Conservation (phyloP, 768 basidiomycete species). For the Sistotremastrum niveocremeum region DNA sequence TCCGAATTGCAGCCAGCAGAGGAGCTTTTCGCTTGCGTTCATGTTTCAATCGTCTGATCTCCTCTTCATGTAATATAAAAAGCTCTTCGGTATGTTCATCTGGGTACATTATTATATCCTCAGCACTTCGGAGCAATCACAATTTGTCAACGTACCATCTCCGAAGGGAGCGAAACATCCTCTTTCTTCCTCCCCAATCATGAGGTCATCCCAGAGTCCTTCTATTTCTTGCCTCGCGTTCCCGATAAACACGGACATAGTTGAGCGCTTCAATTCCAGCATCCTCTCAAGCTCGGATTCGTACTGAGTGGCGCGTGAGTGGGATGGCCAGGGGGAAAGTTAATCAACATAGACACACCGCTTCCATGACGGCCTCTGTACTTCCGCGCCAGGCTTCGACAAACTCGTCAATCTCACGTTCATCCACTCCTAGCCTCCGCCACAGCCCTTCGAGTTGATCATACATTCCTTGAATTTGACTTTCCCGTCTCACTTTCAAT, state of each 20-base stretch:
- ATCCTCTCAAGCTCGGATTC: constrained; percentile 84
- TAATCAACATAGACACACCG: constrained; percentile 20
- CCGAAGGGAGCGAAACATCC: constrained; percentile 69
- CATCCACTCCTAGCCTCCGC: constrained; percentile 70
- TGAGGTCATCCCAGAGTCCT: constrained; percentile 72
- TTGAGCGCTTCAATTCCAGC: constrained; percentile 75
- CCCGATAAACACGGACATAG: constrained; percentile 73
- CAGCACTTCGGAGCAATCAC: neutral
- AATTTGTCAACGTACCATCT: constrained; percentile 44
- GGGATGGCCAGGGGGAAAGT: neutral
- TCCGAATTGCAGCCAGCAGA: constrained; percentile 61
- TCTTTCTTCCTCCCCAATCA: constrained; percentile 73
- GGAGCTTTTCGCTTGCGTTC: constrained; percentile 71
- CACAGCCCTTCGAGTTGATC: constrained; percentile 88
- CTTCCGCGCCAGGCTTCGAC: constrained; percentile 73
- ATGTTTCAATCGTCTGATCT: constrained; percentile 68
- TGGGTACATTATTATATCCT: constrained; percentile 15
- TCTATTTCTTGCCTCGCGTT: constrained; percentile 74
- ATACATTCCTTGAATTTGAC: constrained; percentile 85
- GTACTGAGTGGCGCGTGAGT: constrained; percentile 28
- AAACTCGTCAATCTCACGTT: constrained; percentile 81
- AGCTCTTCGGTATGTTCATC: constrained; percentile 87
- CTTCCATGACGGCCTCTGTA: constrained; percentile 58
- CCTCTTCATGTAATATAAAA: constrained; percentile 70
- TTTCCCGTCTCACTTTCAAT: constrained; percentile 60